phyloP scores from a whole-genome alignment of 306 rosid species.

The Quercus parvula region DNA sequence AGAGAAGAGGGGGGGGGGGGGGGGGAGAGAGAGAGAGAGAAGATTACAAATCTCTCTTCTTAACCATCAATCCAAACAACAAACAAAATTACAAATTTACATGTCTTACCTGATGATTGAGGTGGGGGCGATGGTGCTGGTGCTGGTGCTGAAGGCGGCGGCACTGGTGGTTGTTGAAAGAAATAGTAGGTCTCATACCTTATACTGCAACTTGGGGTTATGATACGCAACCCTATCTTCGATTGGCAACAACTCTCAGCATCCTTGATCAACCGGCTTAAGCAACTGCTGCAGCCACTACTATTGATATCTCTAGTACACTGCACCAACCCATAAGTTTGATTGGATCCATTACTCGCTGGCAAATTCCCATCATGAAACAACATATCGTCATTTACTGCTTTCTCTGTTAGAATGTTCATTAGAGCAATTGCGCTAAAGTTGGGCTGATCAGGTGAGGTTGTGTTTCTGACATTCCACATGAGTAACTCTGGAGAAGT shows the following conservation, averaged over 20 bases:
- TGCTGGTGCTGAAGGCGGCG: not conserved
- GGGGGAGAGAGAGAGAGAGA: no score
- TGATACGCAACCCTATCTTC: slow-evolving; percentile 34
- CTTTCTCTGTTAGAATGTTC: not conserved
- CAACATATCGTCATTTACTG: not conserved
- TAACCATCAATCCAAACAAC: no score
- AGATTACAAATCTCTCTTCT: no score
- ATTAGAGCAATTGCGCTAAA: not conserved
- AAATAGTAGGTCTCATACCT: slow-evolving; percentile 38
- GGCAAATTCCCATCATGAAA: slow-evolving; percentile 2
- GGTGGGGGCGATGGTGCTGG: not conserved
- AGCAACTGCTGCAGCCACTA: slow-evolving; percentile 24
- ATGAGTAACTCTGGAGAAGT: not conserved
- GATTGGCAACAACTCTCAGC: not conserved
- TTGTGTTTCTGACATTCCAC: not conserved
- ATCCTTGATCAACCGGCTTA: slow-evolving; percentile 7
- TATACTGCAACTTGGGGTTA: slow-evolving; percentile 31
- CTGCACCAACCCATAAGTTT: slow-evolving; percentile 32
- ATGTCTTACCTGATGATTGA: slow-evolving; percentile 8
- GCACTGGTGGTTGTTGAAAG: not conserved
- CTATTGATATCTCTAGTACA: slow-evolving; percentile 34
- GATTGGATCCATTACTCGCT: not conserved
- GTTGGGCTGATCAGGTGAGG: not conserved
- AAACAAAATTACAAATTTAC: not conserved
- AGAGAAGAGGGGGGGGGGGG: no score